Evolutionary conservation across 768 basidiomycete genomes (phyloP), one percentile per base, ranked within the genome.

Genomic region (Ephemerocybe angulata): DNA sequence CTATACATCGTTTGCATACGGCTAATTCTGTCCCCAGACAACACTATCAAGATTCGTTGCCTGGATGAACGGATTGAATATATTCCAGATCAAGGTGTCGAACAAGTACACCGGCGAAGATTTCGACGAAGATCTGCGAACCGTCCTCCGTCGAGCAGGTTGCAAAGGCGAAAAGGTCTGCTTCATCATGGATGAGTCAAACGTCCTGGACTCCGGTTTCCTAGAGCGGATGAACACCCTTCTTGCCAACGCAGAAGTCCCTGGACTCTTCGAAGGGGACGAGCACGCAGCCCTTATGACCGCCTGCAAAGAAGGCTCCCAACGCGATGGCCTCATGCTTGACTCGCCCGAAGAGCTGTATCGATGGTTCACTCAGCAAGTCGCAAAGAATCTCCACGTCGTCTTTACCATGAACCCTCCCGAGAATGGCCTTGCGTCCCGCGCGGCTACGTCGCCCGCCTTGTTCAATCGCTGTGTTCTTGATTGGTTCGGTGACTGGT

Each of bases 161-260:
- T 98, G 94, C 77, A 99, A 98, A 67, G 94, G 94, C 62, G 97
- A 99, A 72, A 98, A 98, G 74, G 88, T 99, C 47, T 98, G 94
- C 69, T 99, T 99, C 79, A 98, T 99, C 75, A 98, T 99, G 97
- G 97, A 99, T 70, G 97, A 99, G 69, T 98, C 97, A 3, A 98
- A 99, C 63, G 97, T 98, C 12, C 87, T 98, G 29, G 97, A 99
- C 68, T 96, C 97, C 12, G 97, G 97, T 43, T 99, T 99, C 81
- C 74, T 99, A 60, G 97, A 99, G 68, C 86, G 97, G n/a, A 98
- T 99, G 96, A 99, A 99, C 70, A 99, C 97, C 0, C 83, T 99
- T 13, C 82, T 99, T 15, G 97, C 97, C 37, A 99, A 99, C 63
- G 97, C 97, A n/a, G 97, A 99, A 70, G 95, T 99, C n/a, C 97